Evolutionary conservation across 2,329 filamentous ascomycete species (phyloP), one percentile per base, ranked within the genome.

Genomic region (Talaromyces verruculosus): DNA sequence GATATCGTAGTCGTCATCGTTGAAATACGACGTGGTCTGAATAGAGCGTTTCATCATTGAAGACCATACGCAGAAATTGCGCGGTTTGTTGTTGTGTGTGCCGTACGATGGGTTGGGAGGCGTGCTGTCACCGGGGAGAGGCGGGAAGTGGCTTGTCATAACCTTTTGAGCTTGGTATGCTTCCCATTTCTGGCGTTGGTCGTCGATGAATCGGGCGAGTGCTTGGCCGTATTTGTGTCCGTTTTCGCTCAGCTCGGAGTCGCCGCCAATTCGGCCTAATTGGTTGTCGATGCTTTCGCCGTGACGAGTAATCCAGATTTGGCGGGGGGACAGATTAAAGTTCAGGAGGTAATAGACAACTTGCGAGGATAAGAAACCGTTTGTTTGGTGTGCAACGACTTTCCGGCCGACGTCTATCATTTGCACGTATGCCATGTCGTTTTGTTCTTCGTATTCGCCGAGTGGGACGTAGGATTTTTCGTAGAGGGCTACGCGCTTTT

Each of bases 341-440:
- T 96, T 98, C 55, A 95, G 90, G 10, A 99, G 85, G 73, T 98
- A 99, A 69, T 93, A 96, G 65, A 95, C 93, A 64, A 96, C 95
- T 68, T 95, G 92, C 45, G 91, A 91, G 65, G 93, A 93, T 59
- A 99, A 84, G 78, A 99, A 99, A 5, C 95, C 95, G 70, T 90
- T 90, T 67, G 97, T 88, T 68, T 95, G 91, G 76, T 96, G 91
- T 57, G 94, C 91, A 51, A 98, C 88, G 67, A 98, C 86, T 79
- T 99, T 99, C 68, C 94, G 88, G 49, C 95, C 95, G 2, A 99
- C 95, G 77, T 99, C 95, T 69, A 98, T 92, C 91, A 98, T 97
- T 83, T 92, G 92, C 69, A 99, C 96, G 75, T 96, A 99, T 67
- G 96, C 91, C 86, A 97, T 90, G 72, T 93, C 89, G 73, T 96